Base-by-base conservation (phyloP, 179 eudicot genomes). In the Actinidia arguta region DNA sequence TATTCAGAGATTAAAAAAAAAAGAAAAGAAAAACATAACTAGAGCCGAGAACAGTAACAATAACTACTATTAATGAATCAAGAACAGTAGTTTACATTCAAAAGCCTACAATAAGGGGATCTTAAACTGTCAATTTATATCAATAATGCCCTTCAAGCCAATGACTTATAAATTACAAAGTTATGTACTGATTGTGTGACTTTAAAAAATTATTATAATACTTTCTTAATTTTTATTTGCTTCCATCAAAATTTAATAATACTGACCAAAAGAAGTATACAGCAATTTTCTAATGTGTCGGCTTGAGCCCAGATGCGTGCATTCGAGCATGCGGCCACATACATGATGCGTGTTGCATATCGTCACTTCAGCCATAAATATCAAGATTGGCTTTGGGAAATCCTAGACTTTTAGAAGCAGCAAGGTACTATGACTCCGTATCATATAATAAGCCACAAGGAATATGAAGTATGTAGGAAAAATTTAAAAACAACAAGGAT, bases 61-160 rank as follows among this genome's bases (percentile, higher is more conserved):
- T n/a, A 56, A 48, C 24, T 39, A 58, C 42, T 18, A 72, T 16
- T 13, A 27, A 73, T 72, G 72, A 56, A 58, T 48, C 24, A 20
- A 31, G 56, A 59, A 27, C 10, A 50, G 52, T 71, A 12, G 13
- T 25, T 54, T 39, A 66, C 20, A 67, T 48, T 61, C 56, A 46
- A 46, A 78, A 55, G 9, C 54, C 6, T 31, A 78, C 62, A 78
- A 11, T 17, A 64, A 48, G 48, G 72, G 61, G 9, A 50, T 3
- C 59, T 27, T 18, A 27, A 62, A 52, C 20, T 63, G 13, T 25
- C 13, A 78, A 27, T 16, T 22, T 27, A 54, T 4, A 17, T 47
- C 78, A 52, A 39, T 18, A 50, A 73, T 51, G 11, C 51, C 77
- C 58, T 73, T 73, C 55, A 59, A 76, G 31, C 39, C 61, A 22